Evolutionary conservation across 345 rosid genomes (phyloP), one percentile per base, ranked within the genome.

Genomic region (Lepidium sativum): DNA sequence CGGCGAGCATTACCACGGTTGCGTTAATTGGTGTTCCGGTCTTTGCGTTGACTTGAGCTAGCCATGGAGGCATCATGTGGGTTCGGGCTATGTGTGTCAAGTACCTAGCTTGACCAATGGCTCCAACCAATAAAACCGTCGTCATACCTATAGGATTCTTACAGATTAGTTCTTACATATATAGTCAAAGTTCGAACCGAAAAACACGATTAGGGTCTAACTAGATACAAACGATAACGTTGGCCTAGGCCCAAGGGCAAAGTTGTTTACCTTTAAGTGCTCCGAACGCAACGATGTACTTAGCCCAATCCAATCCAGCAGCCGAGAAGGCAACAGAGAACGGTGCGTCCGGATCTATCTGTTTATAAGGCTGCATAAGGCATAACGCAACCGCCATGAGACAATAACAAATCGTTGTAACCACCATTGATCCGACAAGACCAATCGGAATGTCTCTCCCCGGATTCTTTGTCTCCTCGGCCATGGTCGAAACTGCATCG

Each of bases 41-140:
- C 50, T 67, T 81, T 14, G 51, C 75, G 38, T 79, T 72, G 17
- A 90, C 91, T 0, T 61, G 77, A 9, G 98, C 95, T 9, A 91
- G 61, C 89, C 94, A 82, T 4, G 96, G 95, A 0, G 96, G 96
- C 82, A 87, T 80, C 96, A 92, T 85, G 73, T 89, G 98, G 8
- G 96, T 77, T 6, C 92, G 79, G 3, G 92, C 92, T n/a, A 92
- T 92, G 72, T 91, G 98, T 0, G 98, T 88, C 38, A 88, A 70
- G 67, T 91, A 91, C 29, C 98, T 76, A 10, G 96, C 95, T 64
- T 86, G 91, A 15, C 96, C 98, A 0, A 92, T 79, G 1, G 85
- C 89, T 7, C 79, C 55, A 4, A 85, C 98, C 0, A 92, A 87
- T 33, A 92, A 49, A 18, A 83, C 96, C 0, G 96, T 84, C 2